phyloP scores from a whole-genome alignment of 2,329 filamentous ascomycete species.

The Fusarium lyarnte region DNA sequence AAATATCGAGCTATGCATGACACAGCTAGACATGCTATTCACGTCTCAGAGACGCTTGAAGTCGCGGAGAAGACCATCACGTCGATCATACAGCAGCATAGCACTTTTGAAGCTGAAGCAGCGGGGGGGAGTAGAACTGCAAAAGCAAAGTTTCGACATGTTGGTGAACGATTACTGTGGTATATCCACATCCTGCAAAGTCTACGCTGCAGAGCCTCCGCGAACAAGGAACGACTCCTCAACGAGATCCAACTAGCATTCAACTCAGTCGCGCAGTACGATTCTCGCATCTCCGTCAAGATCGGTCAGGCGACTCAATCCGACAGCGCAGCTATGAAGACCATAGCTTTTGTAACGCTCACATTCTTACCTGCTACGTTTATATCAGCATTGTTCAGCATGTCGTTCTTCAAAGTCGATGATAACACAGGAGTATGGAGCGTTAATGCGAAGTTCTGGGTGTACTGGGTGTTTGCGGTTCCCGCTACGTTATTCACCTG shows the following conservation, averaged over 20 bases:
- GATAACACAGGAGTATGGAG: conserved; percentile 38
- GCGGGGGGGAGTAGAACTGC: neutral
- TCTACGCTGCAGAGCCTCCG: conserved; percentile 48
- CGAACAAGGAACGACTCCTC: conserved; percentile 58
- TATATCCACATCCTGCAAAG: conserved; percentile 48
- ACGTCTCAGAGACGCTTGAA: conserved; percentile 55
- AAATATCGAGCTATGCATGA: conserved; percentile 53
- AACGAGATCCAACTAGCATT: conserved; percentile 65
- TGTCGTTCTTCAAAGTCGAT: conserved; percentile 53
- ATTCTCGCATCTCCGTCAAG: conserved; percentile 50
- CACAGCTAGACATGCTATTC: conserved; percentile 55
- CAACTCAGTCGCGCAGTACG: conserved; percentile 55
- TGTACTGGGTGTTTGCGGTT: conserved; percentile 48
- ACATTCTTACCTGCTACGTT: conserved; percentile 63
- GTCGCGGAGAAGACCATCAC: conserved; percentile 47
- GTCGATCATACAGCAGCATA: conserved; percentile 48
- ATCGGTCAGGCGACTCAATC: conserved; percentile 52
- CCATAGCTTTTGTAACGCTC: conserved; percentile 59
- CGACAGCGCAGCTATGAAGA: conserved; percentile 63
- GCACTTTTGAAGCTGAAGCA: conserved; percentile 10
- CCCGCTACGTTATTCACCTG: conserved; percentile 42
- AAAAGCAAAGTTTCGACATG: conserved; percentile 17
- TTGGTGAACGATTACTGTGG: conserved; percentile 47
- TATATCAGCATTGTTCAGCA: conserved; percentile 59
- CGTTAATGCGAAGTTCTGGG: conserved; percentile 48